These are phyloP conservation scores for Trichoderma aggressivum DNA, from an alignment of 2,329 filamentous ascomycete species.

Conservation along the genomic window DNA sequence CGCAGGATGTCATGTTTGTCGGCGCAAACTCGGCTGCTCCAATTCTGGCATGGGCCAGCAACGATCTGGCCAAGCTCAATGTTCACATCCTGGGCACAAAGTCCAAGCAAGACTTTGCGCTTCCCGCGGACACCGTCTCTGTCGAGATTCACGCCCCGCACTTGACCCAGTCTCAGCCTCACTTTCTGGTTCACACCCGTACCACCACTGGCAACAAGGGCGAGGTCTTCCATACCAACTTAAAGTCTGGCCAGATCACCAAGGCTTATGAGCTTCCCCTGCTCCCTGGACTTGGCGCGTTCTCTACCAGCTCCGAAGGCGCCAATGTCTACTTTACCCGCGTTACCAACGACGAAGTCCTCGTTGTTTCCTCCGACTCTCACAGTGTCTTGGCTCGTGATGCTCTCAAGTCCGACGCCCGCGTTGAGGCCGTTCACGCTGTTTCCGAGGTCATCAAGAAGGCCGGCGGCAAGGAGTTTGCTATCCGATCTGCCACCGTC, in stretches of 20 bases:
- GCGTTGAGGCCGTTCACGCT: slow-evolving; percentile 57
- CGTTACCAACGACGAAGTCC: slow-evolving; percentile 69
- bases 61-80: slow-evolving; percentile 58
- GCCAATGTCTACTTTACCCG: slow-evolving; percentile 88
- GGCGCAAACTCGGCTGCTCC: slow-evolving; percentile 73
- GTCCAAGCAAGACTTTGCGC: slow-evolving; percentile 51
- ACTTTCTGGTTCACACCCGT: slow-evolving; percentile 81
- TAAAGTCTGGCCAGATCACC: slow-evolving; percentile 64
- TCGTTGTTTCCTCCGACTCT: slow-evolving; percentile 71
- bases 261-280: slow-evolving; percentile 79
- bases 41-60: slow-evolving; percentile 72
- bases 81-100: slow-evolving; percentile 67
- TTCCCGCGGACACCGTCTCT: slow-evolving; percentile 45
- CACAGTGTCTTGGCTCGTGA: slow-evolving; percentile 74
- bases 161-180: slow-evolving; percentile 66
- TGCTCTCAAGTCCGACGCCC: slow-evolving; percentile 50
- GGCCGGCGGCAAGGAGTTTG: slow-evolving; percentile 60
- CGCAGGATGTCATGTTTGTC: slow-evolving; percentile 67
- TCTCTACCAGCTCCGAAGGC: slow-evolving; percentile 73
- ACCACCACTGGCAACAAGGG: slow-evolving; percentile 71
- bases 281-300: slow-evolving; percentile 65
- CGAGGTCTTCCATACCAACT: slow-evolving; percentile 79
- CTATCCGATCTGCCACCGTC: slow-evolving; percentile 72
- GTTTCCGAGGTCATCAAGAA: slow-evolving; percentile 81
- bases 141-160: slow-evolving; percentile 73